Conservation (phyloP, 805 yeast genomes). For the Candida chauliodis region DNA sequence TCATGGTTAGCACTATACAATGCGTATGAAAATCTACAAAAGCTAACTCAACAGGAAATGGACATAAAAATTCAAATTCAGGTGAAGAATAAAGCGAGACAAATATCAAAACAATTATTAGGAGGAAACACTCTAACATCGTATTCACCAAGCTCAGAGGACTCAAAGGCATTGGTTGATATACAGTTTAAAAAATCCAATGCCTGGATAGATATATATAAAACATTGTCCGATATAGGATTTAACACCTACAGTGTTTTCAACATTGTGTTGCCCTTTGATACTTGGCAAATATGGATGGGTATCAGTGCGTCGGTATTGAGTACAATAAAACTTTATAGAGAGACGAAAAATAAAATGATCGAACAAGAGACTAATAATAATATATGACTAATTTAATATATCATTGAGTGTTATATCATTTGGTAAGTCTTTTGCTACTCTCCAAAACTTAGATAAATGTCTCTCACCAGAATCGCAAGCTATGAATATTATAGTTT, state of each 20-base stretch:
- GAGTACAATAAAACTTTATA: conserved; percentile 34
- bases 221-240: conserved; percentile 35
- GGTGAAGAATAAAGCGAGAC: conserved; percentile 54
- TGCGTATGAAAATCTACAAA: conserved; percentile 41
- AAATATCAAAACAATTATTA: conserved; percentile 38
- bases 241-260: conserved; percentile 43
- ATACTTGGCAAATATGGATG: conserved; percentile 44
- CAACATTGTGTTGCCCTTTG: conserved; percentile 30
- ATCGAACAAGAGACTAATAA: conserved; percentile 12
- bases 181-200: conserved; percentile 35
- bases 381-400: conserved; percentile 8
- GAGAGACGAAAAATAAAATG: conserved; percentile 33
- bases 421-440: conserved; percentile 43
- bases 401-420: conserved; percentile 36
- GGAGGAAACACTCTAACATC: conserved; percentile 16
- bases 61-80: conserved; percentile 56
- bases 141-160: conserved; percentile 18
- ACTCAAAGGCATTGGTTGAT: conserved; percentile 23
- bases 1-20: conserved; percentile 55
- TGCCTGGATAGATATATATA: conserved; percentile 36
- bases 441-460: conserved; percentile 87
- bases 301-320: conserved; percentile 39
- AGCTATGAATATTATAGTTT: conserved; percentile 75
- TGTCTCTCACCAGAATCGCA: conserved; percentile 94
- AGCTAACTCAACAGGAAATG: conserved; percentile 46